Conservation (phyloP, 345 rosid genomes). For the Populus euphratica region DNA sequence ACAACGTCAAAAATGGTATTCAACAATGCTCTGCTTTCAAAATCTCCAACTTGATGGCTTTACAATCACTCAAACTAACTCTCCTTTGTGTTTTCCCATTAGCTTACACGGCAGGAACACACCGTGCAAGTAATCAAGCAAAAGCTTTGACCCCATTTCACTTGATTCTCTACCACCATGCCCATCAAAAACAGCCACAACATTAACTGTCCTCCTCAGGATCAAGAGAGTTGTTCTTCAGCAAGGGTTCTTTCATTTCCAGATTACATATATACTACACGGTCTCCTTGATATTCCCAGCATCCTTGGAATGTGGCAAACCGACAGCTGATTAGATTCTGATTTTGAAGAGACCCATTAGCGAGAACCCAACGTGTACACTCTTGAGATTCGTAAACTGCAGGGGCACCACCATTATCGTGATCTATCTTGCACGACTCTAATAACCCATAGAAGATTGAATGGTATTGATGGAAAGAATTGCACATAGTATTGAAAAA, state of each 20-base stretch:
- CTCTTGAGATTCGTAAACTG: slow-evolving; percentile 10
- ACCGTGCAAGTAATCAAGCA: slow-evolving; percentile 21
- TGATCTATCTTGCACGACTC: slow-evolving; percentile 19
- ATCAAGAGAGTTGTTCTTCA: background rate
- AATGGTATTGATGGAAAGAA: background rate
- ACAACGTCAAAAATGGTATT: slow-evolving; percentile 23
- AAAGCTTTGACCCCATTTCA: slow-evolving; percentile 24
- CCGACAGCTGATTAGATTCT: slow-evolving; percentile 9
- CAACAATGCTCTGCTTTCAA: slow-evolving; percentile 22
- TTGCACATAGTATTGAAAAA: background rate
- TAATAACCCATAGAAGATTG: slow-evolving; percentile 7
- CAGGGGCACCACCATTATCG: slow-evolving; percentile 20
- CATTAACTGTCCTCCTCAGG: slow-evolving; percentile 8
- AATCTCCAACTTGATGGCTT: slow-evolving; percentile 4
- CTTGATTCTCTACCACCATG: slow-evolving; percentile 29
- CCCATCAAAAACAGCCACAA: slow-evolving; percentile 32
- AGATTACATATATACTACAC: slow-evolving; percentile 11
- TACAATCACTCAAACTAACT: background rate
- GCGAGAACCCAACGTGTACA: slow-evolving; percentile 12
- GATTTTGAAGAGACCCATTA: slow-evolving; percentile 6
- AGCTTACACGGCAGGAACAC: slow-evolving; percentile 15
- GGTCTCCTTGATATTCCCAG: slow-evolving; percentile 25
- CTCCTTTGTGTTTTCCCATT: background rate
- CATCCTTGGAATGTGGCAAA: slow-evolving; percentile 22
- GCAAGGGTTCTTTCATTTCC: slow-evolving; percentile 5